Percentiles rank a stretch among this genome's conserved stretches.
phyloP scores from a whole-genome alignment of 140 eudicot genomes.

The Flaveria floridana region DNA sequence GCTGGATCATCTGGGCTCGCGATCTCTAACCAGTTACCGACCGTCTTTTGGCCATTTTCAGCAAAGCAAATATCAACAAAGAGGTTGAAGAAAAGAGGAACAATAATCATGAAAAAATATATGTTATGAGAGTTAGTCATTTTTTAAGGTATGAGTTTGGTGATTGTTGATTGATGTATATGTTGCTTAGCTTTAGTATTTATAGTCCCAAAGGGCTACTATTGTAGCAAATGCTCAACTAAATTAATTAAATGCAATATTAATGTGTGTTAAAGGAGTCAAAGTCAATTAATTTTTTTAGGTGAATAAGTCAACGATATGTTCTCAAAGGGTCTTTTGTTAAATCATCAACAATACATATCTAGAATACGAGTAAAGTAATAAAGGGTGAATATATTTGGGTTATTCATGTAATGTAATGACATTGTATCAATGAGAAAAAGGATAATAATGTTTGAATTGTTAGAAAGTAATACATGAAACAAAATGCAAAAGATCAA shows the following conservation, averaged over 20 bases:
- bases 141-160: neutral
- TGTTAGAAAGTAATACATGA: neutral
- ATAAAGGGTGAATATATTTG: neutral
- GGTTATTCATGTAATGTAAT: neutral
- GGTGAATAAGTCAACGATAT: conserved; percentile 1
- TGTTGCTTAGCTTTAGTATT: neutral
- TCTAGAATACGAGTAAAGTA: neutral
- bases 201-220: neutral
- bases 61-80: conserved; percentile 12
- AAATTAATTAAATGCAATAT: conserved; percentile 7
- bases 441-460: neutral
- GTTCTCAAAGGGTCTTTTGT: neutral
- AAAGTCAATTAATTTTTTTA: neutral
- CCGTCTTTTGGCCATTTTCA: conserved; percentile 29
- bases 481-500: neutral
- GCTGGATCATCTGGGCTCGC: conserved; percentile 29
- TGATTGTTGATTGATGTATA: neutral
- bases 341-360: neutral
- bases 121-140: neutral
- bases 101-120: neutral
- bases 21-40: conserved; percentile 36
- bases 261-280: conserved; percentile 1
- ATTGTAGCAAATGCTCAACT: conserved; percentile 6
- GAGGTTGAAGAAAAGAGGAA: conserved; percentile 20
- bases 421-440: neutral